Base-by-base conservation (phyloP, 257 asterid species). In the Euphrasia confusa region DNA sequence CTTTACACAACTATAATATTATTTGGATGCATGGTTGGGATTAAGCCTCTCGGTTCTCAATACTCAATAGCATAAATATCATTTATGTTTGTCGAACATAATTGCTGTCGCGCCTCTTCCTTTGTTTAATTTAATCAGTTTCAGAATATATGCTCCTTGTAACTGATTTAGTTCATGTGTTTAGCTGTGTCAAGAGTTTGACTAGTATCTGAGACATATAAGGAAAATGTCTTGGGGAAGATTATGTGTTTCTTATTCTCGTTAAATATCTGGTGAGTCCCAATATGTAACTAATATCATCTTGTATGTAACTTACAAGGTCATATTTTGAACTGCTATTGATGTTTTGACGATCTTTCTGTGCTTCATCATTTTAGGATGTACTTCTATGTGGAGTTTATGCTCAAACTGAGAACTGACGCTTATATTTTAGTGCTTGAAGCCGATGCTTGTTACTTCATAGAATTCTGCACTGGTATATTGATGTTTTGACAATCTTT, bases 381-480 rank as follows among this genome's bases (percentile, higher is more conserved):
- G 75, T 89, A 66, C 72, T 93, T 84, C 87, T 93, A 24, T 93
- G 99, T 75, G 99, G 99, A 61, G 92, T 84, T 72, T 93, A 93
- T 77, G 97, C 97, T 15, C 88, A 75, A 69, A 80, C 39, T 33
- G 39, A 33, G 9, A 33, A 33, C 9, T 6, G 39, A 2, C 50
- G 0, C 8, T 1, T 5, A 44, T 11, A 44, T 21, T 21, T 68
- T 52, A 45, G 32, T 37, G 45, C 61, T 57, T 42, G 48, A 58
- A 49, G 65, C 45, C 26, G 48, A 71, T 52, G 52, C 11, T 44
- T 56, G 60, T 76, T 32, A 24, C 56, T 58, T 72, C 30, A 21
- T 57, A 45, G 56, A 33, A 53, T 56, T 30, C 61, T 67, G 52
- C 42, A 39, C 58, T 76, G 65, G 24, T 21, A 24, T 45, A 44